phyloP scores from a whole-genome alignment of 495 filamentous ascomycete genomes.

The Astrothelium macrocarpum region DNA sequence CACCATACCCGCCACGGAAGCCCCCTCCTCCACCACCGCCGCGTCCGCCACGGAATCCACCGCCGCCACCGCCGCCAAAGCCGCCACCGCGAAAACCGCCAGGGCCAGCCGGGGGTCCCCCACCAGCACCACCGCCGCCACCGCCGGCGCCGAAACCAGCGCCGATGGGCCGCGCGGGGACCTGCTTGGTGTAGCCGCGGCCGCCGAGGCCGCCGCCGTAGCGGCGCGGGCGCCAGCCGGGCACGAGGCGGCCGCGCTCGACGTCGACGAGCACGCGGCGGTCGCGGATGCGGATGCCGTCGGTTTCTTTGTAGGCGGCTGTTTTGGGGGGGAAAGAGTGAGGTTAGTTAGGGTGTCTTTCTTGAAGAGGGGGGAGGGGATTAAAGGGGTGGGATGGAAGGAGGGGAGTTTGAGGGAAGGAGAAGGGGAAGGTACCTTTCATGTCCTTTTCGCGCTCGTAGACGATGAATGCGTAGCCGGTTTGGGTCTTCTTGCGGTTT shows the following conservation, averaged over 20 bases:
- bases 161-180: slow-evolving; percentile 60
- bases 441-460: slow-evolving; percentile 97
- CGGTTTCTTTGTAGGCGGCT: slow-evolving; percentile 78
- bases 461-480: slow-evolving; percentile 93
- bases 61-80: slow-evolving; percentile 47
- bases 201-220: slow-evolving; percentile 89
- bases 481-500: slow-evolving; percentile 71
- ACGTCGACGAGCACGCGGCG: slow-evolving; percentile 90
- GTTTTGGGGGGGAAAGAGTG: slow-evolving; percentile 17
- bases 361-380: not conserved
- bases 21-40: slow-evolving; percentile 61
- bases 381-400: slow-evolving; percentile 25
- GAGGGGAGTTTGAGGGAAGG: slow-evolving; percentile 24
- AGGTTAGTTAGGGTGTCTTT: slow-evolving; percentile 20
- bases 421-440: slow-evolving; percentile 74
- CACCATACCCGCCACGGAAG: slow-evolving; percentile 42
- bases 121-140: slow-evolving; percentile 58
- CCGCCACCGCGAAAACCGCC: slow-evolving; percentile 57
- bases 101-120: no score
- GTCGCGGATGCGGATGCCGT: slow-evolving; percentile 87
- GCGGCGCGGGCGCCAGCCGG: slow-evolving; percentile 86
- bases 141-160: slow-evolving; percentile 45
- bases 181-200: slow-evolving; percentile 81
- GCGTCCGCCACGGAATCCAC: slow-evolving; percentile 55
- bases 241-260: slow-evolving; percentile 88